Evolutionary conservation across 177 flowering plant genomes (phyloP).

Genomic region (Vitis hybrid): DNA sequence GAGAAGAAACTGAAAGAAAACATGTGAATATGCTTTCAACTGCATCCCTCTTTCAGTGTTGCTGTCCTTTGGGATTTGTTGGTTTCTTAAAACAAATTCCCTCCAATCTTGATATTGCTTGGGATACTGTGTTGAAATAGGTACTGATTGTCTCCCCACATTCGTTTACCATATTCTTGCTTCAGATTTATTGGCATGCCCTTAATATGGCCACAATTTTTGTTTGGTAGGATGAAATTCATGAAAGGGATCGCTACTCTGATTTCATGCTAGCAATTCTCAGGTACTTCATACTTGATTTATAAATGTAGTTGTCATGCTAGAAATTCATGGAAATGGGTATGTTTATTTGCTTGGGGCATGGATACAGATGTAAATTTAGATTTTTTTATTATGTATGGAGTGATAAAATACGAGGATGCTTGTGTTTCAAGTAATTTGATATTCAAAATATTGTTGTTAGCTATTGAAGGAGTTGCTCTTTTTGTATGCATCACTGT

Average conservation of each 20-base stretch:
- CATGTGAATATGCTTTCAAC: no score
- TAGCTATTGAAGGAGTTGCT: neutral
- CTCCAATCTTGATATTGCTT: no score
- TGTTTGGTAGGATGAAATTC: slow-evolving; percentile 89
- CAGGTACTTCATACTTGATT: slow-evolving; percentile 45
- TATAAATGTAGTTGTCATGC: neutral
- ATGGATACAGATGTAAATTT: neutral
- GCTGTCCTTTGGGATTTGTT: no score
- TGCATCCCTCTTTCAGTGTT: no score
- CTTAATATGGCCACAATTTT: neutral
- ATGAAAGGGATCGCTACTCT: slow-evolving; percentile 93
- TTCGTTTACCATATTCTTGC: neutral
- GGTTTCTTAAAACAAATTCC: no score
- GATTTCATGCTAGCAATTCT: slow-evolving; percentile 91
- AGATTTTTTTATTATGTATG: neutral
- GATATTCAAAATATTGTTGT: neutral
- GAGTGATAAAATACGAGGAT: neutral
- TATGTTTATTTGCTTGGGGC: neutral
- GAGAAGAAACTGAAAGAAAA: no score
- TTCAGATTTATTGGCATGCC: neutral
- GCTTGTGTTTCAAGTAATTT: neutral
- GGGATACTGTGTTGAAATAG: no score
- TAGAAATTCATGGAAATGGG: neutral
- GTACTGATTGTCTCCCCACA: no score
- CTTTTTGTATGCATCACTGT: neutral